Conservation (phyloP, 2,329 filamentous ascomycete genomes). For the Fonsecaea monophora region DNA sequence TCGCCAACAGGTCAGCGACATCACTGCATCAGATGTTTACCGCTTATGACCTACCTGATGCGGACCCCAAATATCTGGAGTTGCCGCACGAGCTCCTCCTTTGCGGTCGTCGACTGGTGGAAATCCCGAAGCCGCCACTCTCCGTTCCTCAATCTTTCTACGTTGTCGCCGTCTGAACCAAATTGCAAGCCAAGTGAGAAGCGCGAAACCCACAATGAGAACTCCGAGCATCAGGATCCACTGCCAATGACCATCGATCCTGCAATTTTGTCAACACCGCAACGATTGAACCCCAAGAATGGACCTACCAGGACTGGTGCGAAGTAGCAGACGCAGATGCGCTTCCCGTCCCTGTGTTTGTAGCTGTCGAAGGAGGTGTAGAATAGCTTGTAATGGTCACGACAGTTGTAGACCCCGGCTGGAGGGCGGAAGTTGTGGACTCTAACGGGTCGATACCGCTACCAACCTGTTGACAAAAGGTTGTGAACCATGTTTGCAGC, state of each 20-base stretch:
- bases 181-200: conserved; percentile 71
- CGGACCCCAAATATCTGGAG: conserved; percentile 46
- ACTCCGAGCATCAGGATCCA: conserved; percentile 85
- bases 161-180: conserved; percentile 77
- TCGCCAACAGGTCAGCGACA: conserved; percentile 12
- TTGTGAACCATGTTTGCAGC: conserved; percentile 74
- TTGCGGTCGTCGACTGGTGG: conserved; percentile 43
- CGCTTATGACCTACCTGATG: conserved; percentile 40
- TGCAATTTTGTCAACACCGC: conserved; percentile 47
- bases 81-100: conserved; percentile 40
- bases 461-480: conserved; percentile 64
- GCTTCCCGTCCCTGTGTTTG: conserved; percentile 34
- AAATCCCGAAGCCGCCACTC: conserved; percentile 40
- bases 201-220: conserved; percentile 71
- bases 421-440: conserved; percentile 42
- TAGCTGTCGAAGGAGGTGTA: conserved; percentile 39
- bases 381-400: conserved; percentile 37
- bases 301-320: conserved; percentile 36
- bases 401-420: conserved; percentile 36
- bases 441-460: conserved; percentile 45
- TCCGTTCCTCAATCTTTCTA: conserved; percentile 66
- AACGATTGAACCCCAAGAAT: not conserved
- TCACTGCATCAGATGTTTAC: not conserved
- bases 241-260: conserved; percentile 73
- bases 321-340: conserved; percentile 14